Percentiles rank a stretch among this genome's conserved stretches.
Evolutionary conservation across 2,329 filamentous ascomycete genomes (phyloP).

Genomic region (Fusarium oligoseptatum): DNA sequence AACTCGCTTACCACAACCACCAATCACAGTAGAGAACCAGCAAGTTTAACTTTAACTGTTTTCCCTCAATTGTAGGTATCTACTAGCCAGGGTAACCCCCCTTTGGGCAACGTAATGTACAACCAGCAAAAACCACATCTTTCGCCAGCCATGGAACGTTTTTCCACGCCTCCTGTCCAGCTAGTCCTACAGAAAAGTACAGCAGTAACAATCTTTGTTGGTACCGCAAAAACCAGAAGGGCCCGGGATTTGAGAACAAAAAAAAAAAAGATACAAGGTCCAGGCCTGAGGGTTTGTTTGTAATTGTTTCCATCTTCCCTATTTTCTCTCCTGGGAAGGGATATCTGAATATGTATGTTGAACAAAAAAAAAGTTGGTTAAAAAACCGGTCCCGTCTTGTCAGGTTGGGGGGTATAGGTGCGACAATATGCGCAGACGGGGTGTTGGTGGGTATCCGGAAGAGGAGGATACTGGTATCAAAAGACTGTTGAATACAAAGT

Average conservation of each 20-base stretch:
- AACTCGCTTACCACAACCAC: neutral
- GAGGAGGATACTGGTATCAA: constrained; percentile 45
- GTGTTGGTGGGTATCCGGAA: constrained; percentile 39
- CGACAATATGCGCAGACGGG: constrained; percentile 43
- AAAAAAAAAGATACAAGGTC: constrained; percentile 29
- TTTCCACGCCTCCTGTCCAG: constrained; percentile 32
- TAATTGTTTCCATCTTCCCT: constrained; percentile 37
- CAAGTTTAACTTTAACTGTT: constrained; percentile 42
- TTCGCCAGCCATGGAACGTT: constrained; percentile 31
- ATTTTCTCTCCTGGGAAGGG: constrained; percentile 21
- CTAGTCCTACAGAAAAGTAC: constrained; percentile 47
- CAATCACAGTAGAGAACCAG: constrained; percentile 7
- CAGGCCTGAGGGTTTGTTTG: constrained; percentile 40
- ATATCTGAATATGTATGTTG: constrained; percentile 41
- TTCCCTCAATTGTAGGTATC: constrained; percentile 47
- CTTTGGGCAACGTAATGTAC: constrained; percentile 42
- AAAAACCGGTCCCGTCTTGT: constrained; percentile 31
- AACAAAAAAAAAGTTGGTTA: constrained; percentile 37
- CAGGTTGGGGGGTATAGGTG: constrained; percentile 45
- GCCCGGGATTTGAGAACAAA: constrained; percentile 33
- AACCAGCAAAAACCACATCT: constrained; percentile 38
- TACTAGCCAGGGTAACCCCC: constrained; percentile 38
- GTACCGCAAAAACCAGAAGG: constrained; percentile 40
- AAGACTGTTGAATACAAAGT: constrained; percentile 36
- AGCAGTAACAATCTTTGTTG: constrained; percentile 42